These are phyloP conservation scores for Elsinoe fawcettii DNA, from an alignment of 2,329 filamentous ascomycete genomes.

Conservation along the genomic window DNA sequence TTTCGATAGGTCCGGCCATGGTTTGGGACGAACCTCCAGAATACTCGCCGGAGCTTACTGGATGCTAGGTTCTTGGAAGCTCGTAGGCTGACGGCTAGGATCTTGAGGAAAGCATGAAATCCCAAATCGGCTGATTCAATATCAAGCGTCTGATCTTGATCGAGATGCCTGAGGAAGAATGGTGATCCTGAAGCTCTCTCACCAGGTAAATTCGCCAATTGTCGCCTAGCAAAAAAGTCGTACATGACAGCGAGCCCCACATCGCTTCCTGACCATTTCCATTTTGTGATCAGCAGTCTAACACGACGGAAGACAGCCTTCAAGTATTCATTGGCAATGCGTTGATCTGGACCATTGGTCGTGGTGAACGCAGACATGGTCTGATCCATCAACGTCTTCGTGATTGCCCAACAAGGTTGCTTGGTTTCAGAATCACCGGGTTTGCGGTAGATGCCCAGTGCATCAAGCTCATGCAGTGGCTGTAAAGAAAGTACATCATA, in stretches of 20 bases:
- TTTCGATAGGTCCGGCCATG: constrained; percentile 54
- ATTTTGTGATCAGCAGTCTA: constrained; percentile 44
- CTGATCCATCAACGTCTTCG: constrained; percentile 40
- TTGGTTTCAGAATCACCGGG: constrained; percentile 29
- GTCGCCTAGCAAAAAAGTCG: constrained; percentile 52
- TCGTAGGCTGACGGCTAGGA: constrained; percentile 43
- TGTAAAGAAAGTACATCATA: constrained; percentile 45
- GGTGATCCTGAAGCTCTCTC: constrained; percentile 48
- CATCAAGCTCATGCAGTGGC: constrained; percentile 47
- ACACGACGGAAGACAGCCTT: constrained; percentile 46
- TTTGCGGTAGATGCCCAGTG: constrained; percentile 38
- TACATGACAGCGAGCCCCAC: constrained; percentile 46
- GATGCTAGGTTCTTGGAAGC: constrained; percentile 42
- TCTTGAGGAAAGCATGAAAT: constrained; percentile 54
- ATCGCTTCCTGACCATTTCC: constrained; percentile 53
- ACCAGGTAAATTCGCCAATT: constrained; percentile 43
- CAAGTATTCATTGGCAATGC: constrained; percentile 49
- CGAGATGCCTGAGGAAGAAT: constrained; percentile 45
- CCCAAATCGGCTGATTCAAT: constrained; percentile 43
- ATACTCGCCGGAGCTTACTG: constrained; percentile 49
- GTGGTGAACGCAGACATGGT: constrained; percentile 41
- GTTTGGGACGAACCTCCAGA: constrained; percentile 52
- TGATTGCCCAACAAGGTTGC: constrained; percentile 44
- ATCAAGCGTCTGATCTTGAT: constrained; percentile 37
- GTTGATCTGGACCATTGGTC: constrained; percentile 33